Conservation (phyloP, 306 rosid species). For the Oxytropis ochrocephala region DNA sequence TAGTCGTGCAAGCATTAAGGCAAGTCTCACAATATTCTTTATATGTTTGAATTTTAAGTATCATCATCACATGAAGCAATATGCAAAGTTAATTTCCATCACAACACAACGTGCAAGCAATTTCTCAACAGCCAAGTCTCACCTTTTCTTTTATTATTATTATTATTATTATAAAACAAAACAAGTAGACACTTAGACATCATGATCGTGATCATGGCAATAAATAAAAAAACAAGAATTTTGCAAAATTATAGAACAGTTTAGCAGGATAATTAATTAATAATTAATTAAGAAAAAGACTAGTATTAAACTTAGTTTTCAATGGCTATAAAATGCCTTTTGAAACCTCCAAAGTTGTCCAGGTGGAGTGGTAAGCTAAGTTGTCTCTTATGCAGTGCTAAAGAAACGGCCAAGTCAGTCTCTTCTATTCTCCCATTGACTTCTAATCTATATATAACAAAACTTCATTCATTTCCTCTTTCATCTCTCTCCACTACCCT, state of each 20-base stretch:
- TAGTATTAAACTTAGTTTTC: background rate
- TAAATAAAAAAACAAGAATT: background rate
- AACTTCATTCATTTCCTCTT: background rate
- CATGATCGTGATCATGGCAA: no score
- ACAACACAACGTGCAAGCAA: no score
- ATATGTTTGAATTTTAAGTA: no score
- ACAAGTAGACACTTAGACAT: no score
- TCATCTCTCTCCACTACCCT: slow-evolving; percentile 1
- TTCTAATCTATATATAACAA: background rate
- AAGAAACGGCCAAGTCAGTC: slow-evolving; percentile 18
- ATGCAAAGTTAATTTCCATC: no score
- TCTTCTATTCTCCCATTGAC: background rate
- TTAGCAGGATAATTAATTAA: no score
- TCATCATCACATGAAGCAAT: no score
- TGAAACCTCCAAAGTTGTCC: slow-evolving; percentile 19
- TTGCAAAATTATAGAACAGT: background rate
- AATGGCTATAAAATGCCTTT: background rate
- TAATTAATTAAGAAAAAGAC: background rate
- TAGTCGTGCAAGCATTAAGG: no score
- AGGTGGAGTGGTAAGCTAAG: slow-evolving; percentile 33
- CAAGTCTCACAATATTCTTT: no score
- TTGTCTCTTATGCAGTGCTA: slow-evolving; percentile 23
- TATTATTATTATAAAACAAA: no score
- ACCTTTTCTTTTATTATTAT: no score
- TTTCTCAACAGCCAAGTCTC: no score